Conservation (phyloP, 2,329 filamentous ascomycete genomes). For the Pseudogymnoascus sp. region DNA sequence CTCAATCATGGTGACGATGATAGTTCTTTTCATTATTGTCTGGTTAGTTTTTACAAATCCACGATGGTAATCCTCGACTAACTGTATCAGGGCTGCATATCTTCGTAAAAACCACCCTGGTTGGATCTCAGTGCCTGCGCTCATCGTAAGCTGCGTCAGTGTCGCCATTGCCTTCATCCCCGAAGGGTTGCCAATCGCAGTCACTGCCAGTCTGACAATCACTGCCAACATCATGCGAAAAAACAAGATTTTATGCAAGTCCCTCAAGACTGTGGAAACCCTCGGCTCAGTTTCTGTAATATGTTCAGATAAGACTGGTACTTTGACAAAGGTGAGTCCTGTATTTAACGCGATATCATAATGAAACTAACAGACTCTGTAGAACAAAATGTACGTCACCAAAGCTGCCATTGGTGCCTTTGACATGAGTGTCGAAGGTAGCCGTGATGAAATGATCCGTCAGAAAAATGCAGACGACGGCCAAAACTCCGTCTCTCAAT, state of each 20-base stretch:
- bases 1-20: constrained; percentile 58
- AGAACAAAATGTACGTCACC: constrained; percentile 69
- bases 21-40: constrained; percentile 56
- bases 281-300: constrained; percentile 67
- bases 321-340: constrained; percentile 43
- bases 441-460: constrained; percentile 38
- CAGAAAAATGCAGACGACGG: constrained; percentile 19
- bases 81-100: constrained; percentile 46
- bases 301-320: constrained; percentile 73
- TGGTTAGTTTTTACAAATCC: constrained; percentile 46
- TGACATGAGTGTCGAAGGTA: constrained; percentile 41
- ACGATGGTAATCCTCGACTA: neutral
- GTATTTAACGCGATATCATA: constrained; percentile 24
- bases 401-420: constrained; percentile 54
- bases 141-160: constrained; percentile 68
- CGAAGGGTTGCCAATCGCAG: constrained; percentile 64
- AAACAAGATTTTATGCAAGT: constrained; percentile 74
- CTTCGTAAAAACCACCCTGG: constrained; percentile 58
- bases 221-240: constrained; percentile 70
- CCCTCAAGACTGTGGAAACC: constrained; percentile 71
- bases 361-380: constrained; percentile 11
- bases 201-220: constrained; percentile 67
- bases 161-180: constrained; percentile 72
- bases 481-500: constrained; percentile 45
- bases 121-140: constrained; percentile 65